phyloP scores from a whole-genome alignment of 2,329 filamentous ascomycete species.

The Didymella segeticola region DNA sequence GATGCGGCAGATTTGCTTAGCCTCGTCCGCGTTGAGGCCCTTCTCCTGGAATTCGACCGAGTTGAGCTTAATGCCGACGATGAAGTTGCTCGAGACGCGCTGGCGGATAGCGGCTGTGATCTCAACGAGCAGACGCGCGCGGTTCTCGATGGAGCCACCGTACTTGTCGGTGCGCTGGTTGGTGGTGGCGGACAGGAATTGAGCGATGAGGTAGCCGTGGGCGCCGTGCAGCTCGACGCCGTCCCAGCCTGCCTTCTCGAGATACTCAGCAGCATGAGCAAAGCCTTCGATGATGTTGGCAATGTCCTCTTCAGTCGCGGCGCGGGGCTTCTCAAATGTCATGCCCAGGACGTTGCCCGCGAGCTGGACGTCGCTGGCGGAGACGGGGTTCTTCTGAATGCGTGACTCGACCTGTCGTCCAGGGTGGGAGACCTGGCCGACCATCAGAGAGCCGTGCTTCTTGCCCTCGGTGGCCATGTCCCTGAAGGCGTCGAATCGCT shows the following conservation, averaged over 20 bases:
- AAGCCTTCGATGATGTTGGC: conserved; percentile 64
- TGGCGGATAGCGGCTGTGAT: conserved; percentile 49
- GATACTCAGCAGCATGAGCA: conserved; percentile 67
- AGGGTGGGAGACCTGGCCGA: conserved; percentile 68
- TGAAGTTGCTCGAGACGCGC: conserved; percentile 49
- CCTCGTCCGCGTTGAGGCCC: conserved; percentile 60
- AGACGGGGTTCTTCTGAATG: conserved; percentile 59
- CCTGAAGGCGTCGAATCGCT: conserved; percentile 67
- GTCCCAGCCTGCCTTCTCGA: conserved; percentile 66
- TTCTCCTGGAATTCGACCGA: conserved; percentile 62
- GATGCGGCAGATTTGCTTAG: conserved; percentile 55
- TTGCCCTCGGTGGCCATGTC: conserved; percentile 63
- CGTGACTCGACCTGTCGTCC: conserved; percentile 60
- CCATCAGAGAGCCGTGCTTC: conserved; percentile 63
- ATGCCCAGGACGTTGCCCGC: conserved; percentile 49
- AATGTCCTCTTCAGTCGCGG: conserved; percentile 63
- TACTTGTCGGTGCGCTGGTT: conserved; percentile 55
- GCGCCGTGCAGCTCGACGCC: conserved; percentile 57
- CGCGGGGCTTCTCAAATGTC: conserved; percentile 61
- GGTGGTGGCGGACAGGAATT: conserved; percentile 53
- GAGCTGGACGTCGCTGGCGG: conserved; percentile 55
- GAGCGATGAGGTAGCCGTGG: conserved; percentile 55
- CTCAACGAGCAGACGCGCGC: conserved; percentile 51
- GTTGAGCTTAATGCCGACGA: conserved; percentile 66
- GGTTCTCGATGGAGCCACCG: conserved; percentile 53